phyloP scores from a whole-genome alignment of 2,329 filamentous ascomycete genomes.

The Sporothrix luriei region DNA sequence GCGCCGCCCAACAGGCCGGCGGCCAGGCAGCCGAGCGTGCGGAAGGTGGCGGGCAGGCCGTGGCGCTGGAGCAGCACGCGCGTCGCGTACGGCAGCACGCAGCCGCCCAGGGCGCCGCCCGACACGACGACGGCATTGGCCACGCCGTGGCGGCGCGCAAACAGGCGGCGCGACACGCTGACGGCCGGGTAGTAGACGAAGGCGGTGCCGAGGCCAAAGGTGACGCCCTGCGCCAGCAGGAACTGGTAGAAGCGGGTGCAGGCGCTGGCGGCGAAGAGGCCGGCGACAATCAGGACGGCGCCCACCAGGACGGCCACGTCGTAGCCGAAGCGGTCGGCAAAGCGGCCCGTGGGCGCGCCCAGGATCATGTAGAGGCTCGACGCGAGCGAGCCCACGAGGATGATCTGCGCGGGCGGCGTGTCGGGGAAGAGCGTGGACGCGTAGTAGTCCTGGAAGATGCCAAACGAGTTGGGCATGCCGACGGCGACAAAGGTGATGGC shows the following conservation, averaged over 20 bases:
- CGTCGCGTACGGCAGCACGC: constrained; percentile 15
- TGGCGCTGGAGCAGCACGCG: too few species aligned
- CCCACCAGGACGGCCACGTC: neutral
- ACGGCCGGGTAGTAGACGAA: constrained; percentile 23
- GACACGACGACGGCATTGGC: constrained; percentile 6
- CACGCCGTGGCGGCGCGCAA: neutral
- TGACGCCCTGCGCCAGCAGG: constrained; percentile 3
- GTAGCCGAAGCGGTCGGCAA: constrained; percentile 2
- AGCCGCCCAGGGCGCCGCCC: neutral
- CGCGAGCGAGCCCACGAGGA: neutral
- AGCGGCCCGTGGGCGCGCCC: constrained; percentile 4
- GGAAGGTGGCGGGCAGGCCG: too few species aligned
- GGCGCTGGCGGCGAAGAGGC: neutral
- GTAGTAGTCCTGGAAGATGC: constrained; percentile 22
- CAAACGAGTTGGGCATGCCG: constrained; percentile 23
- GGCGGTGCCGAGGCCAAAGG: neutral
- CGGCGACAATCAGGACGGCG: neutral
- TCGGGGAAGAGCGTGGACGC: neutral
- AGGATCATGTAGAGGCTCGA: constrained; percentile 8
- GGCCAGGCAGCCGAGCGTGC: too few species aligned
- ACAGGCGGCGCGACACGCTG: neutral
- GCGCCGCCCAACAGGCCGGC: too few species aligned
- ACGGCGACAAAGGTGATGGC: constrained; percentile 14
- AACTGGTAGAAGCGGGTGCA: constrained; percentile 9
- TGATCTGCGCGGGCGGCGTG: constrained; percentile 5